Percentiles rank a stretch among this genome's conserved stretches.
phyloP scores from a whole-genome alignment of 1,284 basidiomycete species.

The Leccinum pachyderme region DNA sequence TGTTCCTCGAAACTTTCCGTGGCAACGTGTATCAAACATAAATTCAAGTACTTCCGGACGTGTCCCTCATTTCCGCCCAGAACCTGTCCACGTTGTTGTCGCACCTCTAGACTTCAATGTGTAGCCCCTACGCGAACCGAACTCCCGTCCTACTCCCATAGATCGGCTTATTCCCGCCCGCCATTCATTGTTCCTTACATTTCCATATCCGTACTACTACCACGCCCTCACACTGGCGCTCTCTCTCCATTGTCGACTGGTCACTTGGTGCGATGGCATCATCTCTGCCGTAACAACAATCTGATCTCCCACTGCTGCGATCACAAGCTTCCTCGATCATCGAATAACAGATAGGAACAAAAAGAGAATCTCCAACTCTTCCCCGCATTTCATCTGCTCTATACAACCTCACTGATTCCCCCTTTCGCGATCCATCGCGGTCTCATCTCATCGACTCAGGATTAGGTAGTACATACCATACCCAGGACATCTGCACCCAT shows the following conservation, averaged over 20 bases:
- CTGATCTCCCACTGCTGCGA: conserved; percentile 22
- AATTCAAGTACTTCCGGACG: background rate
- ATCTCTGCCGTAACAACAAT: conserved; percentile 19
- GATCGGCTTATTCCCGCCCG: conserved; percentile 11
- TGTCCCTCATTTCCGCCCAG: conserved; percentile 16
- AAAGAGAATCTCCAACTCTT: conserved; percentile 8
- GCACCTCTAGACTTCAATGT: conserved; percentile 13
- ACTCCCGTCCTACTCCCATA: conserved; percentile 13
- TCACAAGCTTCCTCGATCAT: conserved; percentile 6
- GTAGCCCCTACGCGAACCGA: conserved; percentile 10
- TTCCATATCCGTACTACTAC: conserved; percentile 14
- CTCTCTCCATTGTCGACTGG: background rate
- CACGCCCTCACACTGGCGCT: conserved; percentile 13
- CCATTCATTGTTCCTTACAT: conserved; percentile 4
- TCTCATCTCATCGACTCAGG: conserved; percentile 11
- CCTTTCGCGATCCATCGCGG: conserved; percentile 25
- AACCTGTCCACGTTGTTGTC: conserved; percentile 16
- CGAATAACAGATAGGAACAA: conserved; percentile 12
- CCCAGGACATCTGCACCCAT: conserved; percentile 1
- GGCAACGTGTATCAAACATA: background rate
- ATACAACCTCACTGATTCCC: background rate
- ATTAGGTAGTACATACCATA: conserved; percentile 8
- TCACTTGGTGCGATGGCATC: background rate
- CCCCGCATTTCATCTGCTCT: conserved; percentile 11
- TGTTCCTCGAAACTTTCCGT: conserved; percentile 18